Percentiles rank a stretch among this genome's conserved stretches.
phyloP scores from a whole-genome alignment of 2,329 filamentous ascomycete genomes.

The Penicillium sp. region DNA sequence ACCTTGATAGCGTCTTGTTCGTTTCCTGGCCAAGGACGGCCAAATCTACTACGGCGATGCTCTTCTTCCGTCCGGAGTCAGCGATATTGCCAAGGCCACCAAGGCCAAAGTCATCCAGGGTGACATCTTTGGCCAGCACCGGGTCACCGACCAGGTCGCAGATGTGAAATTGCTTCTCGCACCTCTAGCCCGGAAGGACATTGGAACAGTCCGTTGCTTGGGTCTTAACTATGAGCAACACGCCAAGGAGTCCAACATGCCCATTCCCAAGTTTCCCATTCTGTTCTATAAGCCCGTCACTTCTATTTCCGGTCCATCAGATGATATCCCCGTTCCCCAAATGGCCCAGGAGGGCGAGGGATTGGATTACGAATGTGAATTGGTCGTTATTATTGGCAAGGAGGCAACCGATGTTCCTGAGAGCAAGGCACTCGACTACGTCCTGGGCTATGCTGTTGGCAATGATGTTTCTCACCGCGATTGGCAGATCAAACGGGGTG shows the following conservation, averaged over 20 bases:
- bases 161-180: slow-evolving; percentile 56
- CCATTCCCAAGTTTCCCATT: slow-evolving; percentile 68
- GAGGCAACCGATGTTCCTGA: slow-evolving; percentile 64
- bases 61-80: slow-evolving; percentile 61
- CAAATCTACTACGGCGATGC: slow-evolving; percentile 72
- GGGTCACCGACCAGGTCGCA: slow-evolving; percentile 62
- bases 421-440: slow-evolving; percentile 65
- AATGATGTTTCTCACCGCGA: slow-evolving; percentile 80
- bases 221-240: slow-evolving; percentile 72
- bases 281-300: slow-evolving; percentile 73
- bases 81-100: slow-evolving; percentile 60
- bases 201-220: slow-evolving; percentile 66
- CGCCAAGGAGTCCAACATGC: slow-evolving; percentile 67
- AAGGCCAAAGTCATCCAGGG: slow-evolving; percentile 64
- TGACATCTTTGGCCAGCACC: slow-evolving; percentile 64
- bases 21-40: slow-evolving; percentile 71
- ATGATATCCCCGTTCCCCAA: slow-evolving; percentile 64
- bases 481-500: slow-evolving; percentile 68
- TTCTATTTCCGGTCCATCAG: slow-evolving; percentile 62
- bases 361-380: slow-evolving; percentile 77
- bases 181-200: slow-evolving; percentile 62
- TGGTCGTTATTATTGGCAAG: slow-evolving; percentile 71
- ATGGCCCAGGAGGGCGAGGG: slow-evolving; percentile 66
- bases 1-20: slow-evolving; percentile 63
- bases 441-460: slow-evolving; percentile 71